Evolutionary conservation across 495 filamentous ascomycete genomes (phyloP).

Genomic region (Talaromyces wortmannii): DNA sequence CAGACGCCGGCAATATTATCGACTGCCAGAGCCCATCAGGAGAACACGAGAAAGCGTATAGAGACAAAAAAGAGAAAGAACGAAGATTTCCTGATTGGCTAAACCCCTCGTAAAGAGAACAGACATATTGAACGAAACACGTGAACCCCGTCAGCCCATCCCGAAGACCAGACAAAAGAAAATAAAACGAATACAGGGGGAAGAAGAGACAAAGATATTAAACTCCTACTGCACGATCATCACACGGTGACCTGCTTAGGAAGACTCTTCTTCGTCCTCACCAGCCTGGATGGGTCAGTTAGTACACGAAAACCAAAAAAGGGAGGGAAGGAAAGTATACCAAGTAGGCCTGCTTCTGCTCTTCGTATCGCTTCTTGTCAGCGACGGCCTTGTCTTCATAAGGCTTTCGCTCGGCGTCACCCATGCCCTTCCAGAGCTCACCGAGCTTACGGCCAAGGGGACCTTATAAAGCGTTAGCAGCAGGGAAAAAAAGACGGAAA

Average conservation of each 20-base stretch:
- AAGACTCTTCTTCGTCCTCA: conserved; percentile 4
- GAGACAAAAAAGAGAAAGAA: background rate
- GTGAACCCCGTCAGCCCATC: conserved; percentile 4
- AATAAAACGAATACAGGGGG: background rate
- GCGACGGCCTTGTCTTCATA: conserved; percentile 93
- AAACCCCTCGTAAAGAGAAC: background rate
- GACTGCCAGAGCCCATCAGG: too few relatives aligned
- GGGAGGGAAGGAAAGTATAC: conserved; percentile 40
- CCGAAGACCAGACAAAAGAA: conserved; percentile 5
- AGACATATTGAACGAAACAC: background rate
- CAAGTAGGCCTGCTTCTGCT: conserved; percentile 90
- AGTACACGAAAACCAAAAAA: background rate
- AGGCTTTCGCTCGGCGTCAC: conserved; percentile 78
- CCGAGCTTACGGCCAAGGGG: conserved; percentile 97
- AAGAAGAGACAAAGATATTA: background rate
- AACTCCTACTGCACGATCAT: conserved; percentile 1
- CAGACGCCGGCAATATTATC: background rate
- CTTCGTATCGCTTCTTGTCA: conserved; percentile 98
- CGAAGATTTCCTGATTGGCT: background rate
- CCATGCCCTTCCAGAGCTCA: conserved; percentile 95
- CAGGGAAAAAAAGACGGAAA: background rate
- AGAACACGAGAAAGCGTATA: too few relatives aligned
- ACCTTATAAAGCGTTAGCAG: conserved; percentile 42
- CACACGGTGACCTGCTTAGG: conserved; percentile 4
- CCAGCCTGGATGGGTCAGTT: background rate